Evolutionary conservation across 2,329 filamentous ascomycete genomes (phyloP).

Genomic region (Fusarium falciforme): DNA sequence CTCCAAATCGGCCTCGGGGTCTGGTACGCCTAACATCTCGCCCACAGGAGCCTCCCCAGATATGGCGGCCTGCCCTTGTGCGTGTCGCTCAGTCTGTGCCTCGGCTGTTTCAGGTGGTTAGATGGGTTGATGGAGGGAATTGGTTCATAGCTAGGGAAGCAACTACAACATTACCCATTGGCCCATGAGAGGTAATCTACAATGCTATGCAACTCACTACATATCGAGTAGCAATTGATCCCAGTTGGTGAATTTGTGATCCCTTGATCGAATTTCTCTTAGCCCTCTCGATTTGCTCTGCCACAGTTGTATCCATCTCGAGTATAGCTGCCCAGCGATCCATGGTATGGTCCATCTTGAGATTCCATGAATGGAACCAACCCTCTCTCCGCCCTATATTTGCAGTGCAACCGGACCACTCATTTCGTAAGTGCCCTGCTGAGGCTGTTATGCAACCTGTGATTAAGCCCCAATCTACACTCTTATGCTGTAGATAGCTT

Average conservation of each 20-base stretch:
- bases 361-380: neutral
- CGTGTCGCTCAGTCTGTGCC: neutral
- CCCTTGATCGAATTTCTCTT: neutral
- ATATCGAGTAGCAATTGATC: neutral
- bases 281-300: neutral
- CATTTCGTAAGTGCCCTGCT: neutral
- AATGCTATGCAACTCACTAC: neutral
- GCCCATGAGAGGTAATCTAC: no score
- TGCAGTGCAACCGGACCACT: neutral
- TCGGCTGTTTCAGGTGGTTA: no score
- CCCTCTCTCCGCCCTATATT: neutral
- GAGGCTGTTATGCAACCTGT: neutral
- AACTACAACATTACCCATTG: no score
- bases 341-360: neutral
- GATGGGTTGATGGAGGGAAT: no score
- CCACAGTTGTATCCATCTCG: neutral
- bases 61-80: neutral
- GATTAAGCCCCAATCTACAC: neutral
- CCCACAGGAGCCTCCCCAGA: no score
- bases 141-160: no score
- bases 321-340: neutral
- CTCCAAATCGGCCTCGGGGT: no score
- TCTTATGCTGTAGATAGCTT: neutral
- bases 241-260: no score
- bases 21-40: no score